Percentiles rank a stretch among this genome's conserved stretches.
phyloP scores from a whole-genome alignment of 2,329 filamentous ascomycete species.

The Ambrosiella beaveri region DNA sequence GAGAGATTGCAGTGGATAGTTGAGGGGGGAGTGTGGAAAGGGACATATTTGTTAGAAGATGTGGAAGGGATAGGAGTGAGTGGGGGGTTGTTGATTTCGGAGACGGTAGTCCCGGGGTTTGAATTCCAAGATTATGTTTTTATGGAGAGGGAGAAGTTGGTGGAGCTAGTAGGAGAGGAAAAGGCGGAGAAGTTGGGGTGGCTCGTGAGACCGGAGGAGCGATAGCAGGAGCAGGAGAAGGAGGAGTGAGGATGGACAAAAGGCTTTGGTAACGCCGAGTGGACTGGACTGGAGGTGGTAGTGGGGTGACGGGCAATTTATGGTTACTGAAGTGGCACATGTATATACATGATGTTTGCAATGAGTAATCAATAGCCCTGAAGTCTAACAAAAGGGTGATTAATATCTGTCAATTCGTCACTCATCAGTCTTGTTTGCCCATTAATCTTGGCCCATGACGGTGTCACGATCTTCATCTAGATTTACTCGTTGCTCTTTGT shows the following conservation, averaged over 20 bases:
- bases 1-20: conserved; percentile 53
- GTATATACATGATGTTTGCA: too few species aligned
- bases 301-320: too few species aligned
- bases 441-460: conserved; percentile 1
- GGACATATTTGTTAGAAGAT: conserved; percentile 37
- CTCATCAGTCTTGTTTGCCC: too few species aligned
- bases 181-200: conserved; percentile 31
- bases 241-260: not conserved
- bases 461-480: not conserved
- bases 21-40: conserved; percentile 50
- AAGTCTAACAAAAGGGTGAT: too few species aligned
- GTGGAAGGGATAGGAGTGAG: conserved; percentile 22
- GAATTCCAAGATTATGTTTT: conserved; percentile 53
- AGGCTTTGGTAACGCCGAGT: not conserved
- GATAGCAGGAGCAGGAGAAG: conserved; percentile 10
- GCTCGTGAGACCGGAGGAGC: conserved; percentile 21
- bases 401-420: too few species aligned
- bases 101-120: conserved; percentile 52
- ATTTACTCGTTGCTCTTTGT: too few species aligned
- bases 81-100: conserved; percentile 44
- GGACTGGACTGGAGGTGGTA: not conserved
- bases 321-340: too few species aligned
- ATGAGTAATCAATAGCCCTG: too few species aligned
- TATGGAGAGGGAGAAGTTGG: conserved; percentile 32
- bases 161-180: conserved; percentile 33